Percentiles rank a stretch among this genome's conserved stretches.
Evolutionary conservation across 2,329 filamentous ascomycete species (phyloP).

Genomic region (Helicocarpus griseus): DNA sequence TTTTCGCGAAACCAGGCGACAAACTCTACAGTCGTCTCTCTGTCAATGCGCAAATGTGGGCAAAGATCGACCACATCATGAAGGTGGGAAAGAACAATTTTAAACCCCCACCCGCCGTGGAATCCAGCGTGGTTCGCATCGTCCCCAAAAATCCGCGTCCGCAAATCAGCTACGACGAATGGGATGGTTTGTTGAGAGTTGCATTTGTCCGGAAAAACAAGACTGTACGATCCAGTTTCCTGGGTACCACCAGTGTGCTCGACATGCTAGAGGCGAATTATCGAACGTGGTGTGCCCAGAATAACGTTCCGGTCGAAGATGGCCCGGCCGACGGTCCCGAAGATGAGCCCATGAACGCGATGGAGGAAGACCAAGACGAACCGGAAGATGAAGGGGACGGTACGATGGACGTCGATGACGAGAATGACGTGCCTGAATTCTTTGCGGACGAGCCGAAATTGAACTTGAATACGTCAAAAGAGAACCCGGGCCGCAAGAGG

Average conservation of each 20-base stretch:
- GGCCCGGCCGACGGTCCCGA: slow-evolving; percentile 32
- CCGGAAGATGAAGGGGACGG: slow-evolving; percentile 41
- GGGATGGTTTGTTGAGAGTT: slow-evolving; percentile 79
- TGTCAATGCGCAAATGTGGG: slow-evolving; percentile 92
- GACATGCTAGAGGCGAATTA: slow-evolving; percentile 82
- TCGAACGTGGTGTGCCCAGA: slow-evolving; percentile 78
- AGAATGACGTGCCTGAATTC: slow-evolving; percentile 69
- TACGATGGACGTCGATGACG: slow-evolving; percentile 40
- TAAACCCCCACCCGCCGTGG: slow-evolving; percentile 85
- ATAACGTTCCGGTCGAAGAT: slow-evolving; percentile 70
- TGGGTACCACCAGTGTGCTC: slow-evolving; percentile 71
- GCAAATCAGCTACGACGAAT: slow-evolving; percentile 86
- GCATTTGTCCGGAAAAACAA: slow-evolving; percentile 86
- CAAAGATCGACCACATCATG: slow-evolving; percentile 62
- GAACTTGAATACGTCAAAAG: slow-evolving; percentile 39
- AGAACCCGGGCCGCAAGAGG: slow-evolving; percentile 53
- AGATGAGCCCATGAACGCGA: slow-evolving; percentile 28
- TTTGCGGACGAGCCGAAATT: slow-evolving; percentile 55
- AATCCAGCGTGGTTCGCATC: slow-evolving; percentile 81
- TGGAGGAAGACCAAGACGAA: slow-evolving; percentile 22
- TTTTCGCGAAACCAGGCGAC: slow-evolving; percentile 82
- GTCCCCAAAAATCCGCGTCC: slow-evolving; percentile 79
- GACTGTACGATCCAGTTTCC: slow-evolving; percentile 70
- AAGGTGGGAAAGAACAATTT: slow-evolving; percentile 97
- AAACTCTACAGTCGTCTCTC: slow-evolving; percentile 81